Conservation (phyloP, 345 rosid genomes). For the Gynandropsis gynandra region DNA sequence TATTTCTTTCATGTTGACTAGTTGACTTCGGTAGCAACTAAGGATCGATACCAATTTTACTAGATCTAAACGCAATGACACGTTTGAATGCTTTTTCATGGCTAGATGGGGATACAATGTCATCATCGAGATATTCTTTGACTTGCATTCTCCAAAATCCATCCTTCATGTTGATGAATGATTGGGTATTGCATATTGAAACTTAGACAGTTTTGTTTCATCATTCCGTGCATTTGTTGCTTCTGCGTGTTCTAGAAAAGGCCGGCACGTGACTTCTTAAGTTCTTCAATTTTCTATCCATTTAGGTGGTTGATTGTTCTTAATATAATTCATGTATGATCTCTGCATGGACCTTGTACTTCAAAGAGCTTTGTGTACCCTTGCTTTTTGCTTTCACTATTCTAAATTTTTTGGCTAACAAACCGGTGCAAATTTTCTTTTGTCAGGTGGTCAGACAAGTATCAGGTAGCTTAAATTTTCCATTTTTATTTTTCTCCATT, state of each 20-base stretch:
- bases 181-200: background rate
- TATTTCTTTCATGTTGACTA: background rate
- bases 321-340: background rate
- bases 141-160: background rate
- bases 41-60: background rate
- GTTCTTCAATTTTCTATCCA: background rate
- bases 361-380: background rate
- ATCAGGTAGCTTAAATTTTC: constrained; percentile 42
- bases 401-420: constrained; percentile 8
- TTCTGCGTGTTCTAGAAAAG: background rate
- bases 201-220: no score
- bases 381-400: background rate
- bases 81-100: background rate
- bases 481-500: constrained; percentile 4
- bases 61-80: constrained; percentile 1
- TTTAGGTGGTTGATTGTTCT: constrained; percentile 2
- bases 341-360: background rate
- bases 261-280: constrained; percentile 5
- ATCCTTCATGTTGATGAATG: background rate
- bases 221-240: background rate
- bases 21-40: background rate
- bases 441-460: constrained; percentile 59
- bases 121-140: background rate
- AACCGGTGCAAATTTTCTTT: constrained; percentile 9
- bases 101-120: background rate